Evolutionary conservation across 2,329 filamentous ascomycete genomes (phyloP), one percentile per base, ranked within the genome.

Genomic region (Cladophialophora chaetospira): DNA sequence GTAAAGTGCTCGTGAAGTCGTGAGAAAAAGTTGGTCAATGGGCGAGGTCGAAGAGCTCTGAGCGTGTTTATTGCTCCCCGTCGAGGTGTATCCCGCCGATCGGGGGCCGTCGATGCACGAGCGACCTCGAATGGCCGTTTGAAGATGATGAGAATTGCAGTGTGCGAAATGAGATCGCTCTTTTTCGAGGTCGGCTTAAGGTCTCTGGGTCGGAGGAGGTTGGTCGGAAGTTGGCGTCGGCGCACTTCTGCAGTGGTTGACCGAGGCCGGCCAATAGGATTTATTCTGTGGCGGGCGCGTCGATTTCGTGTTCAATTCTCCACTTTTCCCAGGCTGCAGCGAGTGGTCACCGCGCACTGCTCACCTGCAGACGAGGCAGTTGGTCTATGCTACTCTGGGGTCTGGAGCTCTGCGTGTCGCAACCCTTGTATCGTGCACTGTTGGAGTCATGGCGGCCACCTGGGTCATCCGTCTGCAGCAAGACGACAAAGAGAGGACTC

Each of bases 391-490:
- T 38, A 9, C 21, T 26, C 46, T 28, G 31, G 21, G 46, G 46
- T 38, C 31, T 49, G 46, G 42, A 35, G 35, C 23, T 33, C 48
- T 29, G 35, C 25, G 17, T 25, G 23, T 11, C 21, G 29, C 29
- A 8, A 6, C 29, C 29, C 29, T 8, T 6, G 6, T 33, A 33
- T 13, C 13, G 13, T 33, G n/a, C 29, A 8, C 8, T 8, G 29
- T 33, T 40, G 28, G 9, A 25, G 40, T 13, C 28, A 57, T 57
- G 52, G 40, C 40, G 31, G 45, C 53, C 19, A 57, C 43, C 25
- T 62, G 60, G 56, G 53, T 62, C 25, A 55, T 60, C 40, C 53
- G 60, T 26, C 58, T 61, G 26, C 17, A 36, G 10, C 49, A 57
- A 40, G 56, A 50, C 42, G 53, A 62, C 28, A 57, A 53, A 19